Conservation (phyloP, 306 rosid species). For the Glycine tomentella region DNA sequence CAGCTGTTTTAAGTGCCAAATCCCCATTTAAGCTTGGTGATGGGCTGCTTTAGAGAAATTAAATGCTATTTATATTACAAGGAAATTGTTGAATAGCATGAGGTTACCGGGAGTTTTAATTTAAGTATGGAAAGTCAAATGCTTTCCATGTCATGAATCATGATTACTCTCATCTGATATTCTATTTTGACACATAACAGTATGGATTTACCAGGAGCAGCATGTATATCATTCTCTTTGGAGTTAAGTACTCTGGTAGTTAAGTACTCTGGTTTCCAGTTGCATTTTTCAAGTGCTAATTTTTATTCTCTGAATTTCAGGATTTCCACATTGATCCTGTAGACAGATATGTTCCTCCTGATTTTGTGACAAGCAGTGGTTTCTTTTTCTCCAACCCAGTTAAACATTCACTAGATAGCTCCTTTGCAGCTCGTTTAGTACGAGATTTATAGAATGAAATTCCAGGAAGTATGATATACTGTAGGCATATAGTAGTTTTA, state of each 20-base stretch:
- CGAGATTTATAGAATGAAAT: constrained; percentile 51
- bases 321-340: constrained; percentile 68
- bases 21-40: background rate
- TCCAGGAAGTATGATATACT: no score
- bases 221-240: background rate
- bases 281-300: constrained; percentile 47
- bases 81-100: constrained; percentile 11
- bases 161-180: constrained; percentile 25
- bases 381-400: constrained; percentile 84
- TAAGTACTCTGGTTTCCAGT: background rate
- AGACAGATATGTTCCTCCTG: constrained; percentile 66
- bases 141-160: background rate
- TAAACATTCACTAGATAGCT: constrained; percentile 77
- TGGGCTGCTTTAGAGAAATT: constrained; percentile 9
- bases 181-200: constrained; percentile 9
- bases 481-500: no score
- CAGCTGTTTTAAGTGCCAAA: constrained; percentile 12
- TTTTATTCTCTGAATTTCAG: constrained; percentile 55
- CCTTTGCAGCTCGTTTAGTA: constrained; percentile 80
- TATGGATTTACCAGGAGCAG: background rate
- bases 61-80: background rate
- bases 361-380: constrained; percentile 65
- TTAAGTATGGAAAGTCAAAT: constrained; percentile 5
- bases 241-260: no score
- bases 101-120: constrained; percentile 22